Base-by-base conservation (phyloP, 805 yeast species). In the Candida ortonii region DNA sequence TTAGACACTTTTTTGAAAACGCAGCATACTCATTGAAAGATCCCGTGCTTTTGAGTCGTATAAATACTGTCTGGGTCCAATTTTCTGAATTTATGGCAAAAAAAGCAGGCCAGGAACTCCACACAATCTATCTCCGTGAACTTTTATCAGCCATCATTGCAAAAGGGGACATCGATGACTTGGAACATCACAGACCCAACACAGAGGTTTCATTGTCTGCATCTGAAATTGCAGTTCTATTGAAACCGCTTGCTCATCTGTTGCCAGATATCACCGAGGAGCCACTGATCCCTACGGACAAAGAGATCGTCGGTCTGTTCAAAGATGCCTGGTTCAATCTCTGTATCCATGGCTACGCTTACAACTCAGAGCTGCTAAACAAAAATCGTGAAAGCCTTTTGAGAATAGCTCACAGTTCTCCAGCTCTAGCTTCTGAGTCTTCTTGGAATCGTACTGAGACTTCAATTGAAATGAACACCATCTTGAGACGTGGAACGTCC, bases 281-380 rank as follows among this genome's bases (percentile, higher is more conserved):
- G 5, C 77, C 83, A 0, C 49, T 65, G 15, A 53, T 52, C 11
- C 45, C 70, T 50, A 57, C 55, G 7, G 76, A 80, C 43, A 73
- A 75, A 24, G 64, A 64, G 2, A 64, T 77, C 1, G 64, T 78
- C 30, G 69, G 72, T 28, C 64, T 80, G 39, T 86, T 90, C 66
- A 73, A 94, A 52, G 84, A 93, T 58, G 78, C 87, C 27, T 93
- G 99, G 99, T 87, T 86, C 58, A 93, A 90, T 52, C 68, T 93
- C 70, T 90, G 81, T 4, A 84, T 89, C 17, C 96, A 93, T 59
- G 98, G 98, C 0, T 87, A 80, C 55, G 72, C 78, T n/a, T 67
- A 67, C 36, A 68, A 68, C 22, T 78, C 93, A 0, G 65, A 67
- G 10, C 64, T 79, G 51, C 71, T 76, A 11, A 60, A 62, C 36